phyloP scores from a whole-genome alignment of 495 filamentous ascomycete genomes.

The Penicillium daleae region DNA sequence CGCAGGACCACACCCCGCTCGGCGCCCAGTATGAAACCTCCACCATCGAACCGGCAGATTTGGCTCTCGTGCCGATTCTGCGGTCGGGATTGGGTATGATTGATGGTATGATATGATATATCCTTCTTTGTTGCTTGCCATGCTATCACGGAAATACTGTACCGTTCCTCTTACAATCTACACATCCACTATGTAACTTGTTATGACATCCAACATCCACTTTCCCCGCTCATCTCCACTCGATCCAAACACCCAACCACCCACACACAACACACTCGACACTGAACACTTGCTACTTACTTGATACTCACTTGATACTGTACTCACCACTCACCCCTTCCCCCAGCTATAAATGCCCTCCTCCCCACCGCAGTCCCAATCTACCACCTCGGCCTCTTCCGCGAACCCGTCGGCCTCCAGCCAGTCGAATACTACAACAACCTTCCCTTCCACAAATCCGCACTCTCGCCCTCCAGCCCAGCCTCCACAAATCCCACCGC shows the following conservation, averaged over 20 bases:
- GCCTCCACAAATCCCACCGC: slow-evolving; percentile 37
- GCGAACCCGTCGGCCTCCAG: slow-evolving; percentile 79
- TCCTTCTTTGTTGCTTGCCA: not conserved
- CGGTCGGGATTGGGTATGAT: slow-evolving; percentile 90
- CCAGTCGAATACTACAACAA: slow-evolving; percentile 99
- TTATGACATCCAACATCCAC: not conserved
- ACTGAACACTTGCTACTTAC: not conserved
- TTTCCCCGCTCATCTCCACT: not conserved
- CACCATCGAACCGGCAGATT: slow-evolving; percentile 60
- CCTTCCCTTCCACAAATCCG: slow-evolving; percentile 71
- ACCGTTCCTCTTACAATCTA: no score
- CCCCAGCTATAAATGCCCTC: slow-evolving; percentile 73
- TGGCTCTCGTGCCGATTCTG: slow-evolving; percentile 90
- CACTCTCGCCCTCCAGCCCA: slow-evolving; percentile 31
- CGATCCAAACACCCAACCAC: not conserved
- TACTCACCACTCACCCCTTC: slow-evolving; percentile 11
- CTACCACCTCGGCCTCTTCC: slow-evolving; percentile 92
- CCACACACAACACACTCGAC: not conserved
- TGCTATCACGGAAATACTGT: no score
- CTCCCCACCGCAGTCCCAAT: slow-evolving; percentile 81
- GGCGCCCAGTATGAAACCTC: slow-evolving; percentile 68
- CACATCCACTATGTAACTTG: no score
- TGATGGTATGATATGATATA: slow-evolving; percentile 57
- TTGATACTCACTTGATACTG: no score
- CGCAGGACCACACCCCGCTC: slow-evolving; percentile 73